Evolutionary conservation across 129 eudicot species (phyloP), one percentile per base, ranked within the genome.

Genomic region (Heracleum sosnowskyi): DNA sequence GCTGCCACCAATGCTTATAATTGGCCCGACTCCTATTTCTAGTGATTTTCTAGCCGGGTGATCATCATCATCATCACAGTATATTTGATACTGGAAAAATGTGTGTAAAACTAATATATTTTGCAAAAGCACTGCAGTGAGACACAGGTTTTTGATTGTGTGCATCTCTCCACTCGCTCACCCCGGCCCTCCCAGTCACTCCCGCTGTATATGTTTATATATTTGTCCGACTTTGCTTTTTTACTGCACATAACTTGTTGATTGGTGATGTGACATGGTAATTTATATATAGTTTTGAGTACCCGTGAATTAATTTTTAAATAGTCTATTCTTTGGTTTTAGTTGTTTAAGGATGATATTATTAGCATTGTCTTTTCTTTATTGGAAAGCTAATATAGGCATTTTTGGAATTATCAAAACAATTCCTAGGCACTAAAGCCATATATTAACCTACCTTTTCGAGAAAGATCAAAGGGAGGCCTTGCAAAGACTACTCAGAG

Each of bases 21-120:
- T 84, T 46, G 85, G 84, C 0, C 85, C 88, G 15, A 84, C 73
- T 66, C 82, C 69, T 28, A 88, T 86, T 22, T 84, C 64, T 20
- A 88, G 60, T n/a, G 82, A 60, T 76, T 86, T 74, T 80, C 85
- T 80, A 20, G 40, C 26, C 31, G 33, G 28, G 15, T 15, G 13
- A 18, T 77, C 75, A 46, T 73, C 69, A 45, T 15, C 6, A 18
- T 77, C 75, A 46, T 73, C 69, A 45, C 62, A 70, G 26, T 31
- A 45, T 2, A 62, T 42, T 11, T 40, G 74, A 22, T 31, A 42
- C 45, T 31, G 47, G 35, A 69, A 45, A 34, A 70, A 68, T 68
- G 76, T 66, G 20, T 31, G 66, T 7, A n/a, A 31, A 40, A 69
- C 22, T 2, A 73, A 15, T 42, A 73, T 26, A 10, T 41, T 41